Base-by-base conservation (phyloP, 805 yeast genomes). In the Lachancea meyersii region DNA sequence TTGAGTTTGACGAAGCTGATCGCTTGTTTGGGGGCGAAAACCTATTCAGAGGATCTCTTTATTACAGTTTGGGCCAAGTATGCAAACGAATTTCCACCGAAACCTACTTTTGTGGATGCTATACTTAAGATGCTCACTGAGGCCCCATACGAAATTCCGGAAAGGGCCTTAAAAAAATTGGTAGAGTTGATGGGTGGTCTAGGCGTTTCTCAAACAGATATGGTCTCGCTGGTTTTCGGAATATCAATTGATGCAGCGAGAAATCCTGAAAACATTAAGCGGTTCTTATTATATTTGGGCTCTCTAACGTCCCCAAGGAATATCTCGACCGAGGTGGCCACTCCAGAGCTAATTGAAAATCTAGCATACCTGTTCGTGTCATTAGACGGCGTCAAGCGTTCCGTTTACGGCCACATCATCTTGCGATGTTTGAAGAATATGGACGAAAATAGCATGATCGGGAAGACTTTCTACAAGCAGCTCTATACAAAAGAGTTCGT, bases 401-500 rank as follows among this genome's bases (percentile, higher is more conserved):
- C 31, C 6, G 14, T 26, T 7, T 40, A 31, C 34, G 22, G 43
- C 4, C 36, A 40, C 24, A 3, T 9, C 22, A 23, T 40, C 22
- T 26, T 40, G 23, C 14, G 23, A 7, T 37, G 40, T 19, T 19
- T 37, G 20, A 18, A 26, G 18, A 11, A 27, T 14, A 24, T 37
- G 5, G 33, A 28, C 2, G 18, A n/a, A 14, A 33, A 24, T 9
- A 10, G 23, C 16, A 17, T 38, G 30, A 9, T 4, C 11, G 28
- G 16, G 11, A 19, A 6, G 27, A n/a, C 22, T 5, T 22, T 28
- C 14, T 39, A 32, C 36, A n/a, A 16, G 20, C 20, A 32, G 32
- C 32, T 39, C 13, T 52, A 50, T 28, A 47, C 45, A 9, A 44
- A 40, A 28, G 39, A 40, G 1, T 52, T 52, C 23, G 43, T 46